phyloP scores from a whole-genome alignment of 1,284 basidiomycete genomes.

The Flammula alnicola region DNA sequence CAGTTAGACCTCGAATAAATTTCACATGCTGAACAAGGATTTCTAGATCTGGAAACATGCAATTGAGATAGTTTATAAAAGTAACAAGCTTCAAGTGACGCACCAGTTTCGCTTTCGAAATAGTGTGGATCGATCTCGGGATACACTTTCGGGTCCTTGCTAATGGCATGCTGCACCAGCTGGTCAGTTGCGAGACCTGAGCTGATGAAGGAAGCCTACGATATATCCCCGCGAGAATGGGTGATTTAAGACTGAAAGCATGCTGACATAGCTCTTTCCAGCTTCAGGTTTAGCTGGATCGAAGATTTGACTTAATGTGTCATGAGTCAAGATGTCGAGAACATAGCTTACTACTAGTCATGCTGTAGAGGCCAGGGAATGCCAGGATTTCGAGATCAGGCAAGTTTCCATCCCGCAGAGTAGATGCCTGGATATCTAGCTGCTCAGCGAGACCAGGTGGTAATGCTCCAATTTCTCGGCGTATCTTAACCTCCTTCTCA shows the following conservation, averaged over 20 bases:
- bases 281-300: conserved; percentile 33
- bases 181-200: neutral
- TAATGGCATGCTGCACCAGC: conserved; percentile 28
- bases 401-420: conserved; percentile 10
- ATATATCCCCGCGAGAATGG: conserved; percentile 41
- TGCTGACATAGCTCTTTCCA: conserved; percentile 36
- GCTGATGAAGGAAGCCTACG: conserved; percentile 23
- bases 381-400: conserved; percentile 19
- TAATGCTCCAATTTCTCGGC: neutral
- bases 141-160: conserved; percentile 26
- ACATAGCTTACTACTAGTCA: conserved; percentile 24
- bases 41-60: conserved; percentile 38
- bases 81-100: neutral
- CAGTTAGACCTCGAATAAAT: conserved; percentile 45
- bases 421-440: conserved; percentile 12
- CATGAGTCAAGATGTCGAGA: neutral
- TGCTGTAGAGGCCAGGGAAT: conserved; percentile 11
- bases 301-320: conserved; percentile 12
- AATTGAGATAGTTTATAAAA: neutral
- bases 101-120: conserved; percentile 33
- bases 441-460: conserved; percentile 13
- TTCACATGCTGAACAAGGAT: conserved; percentile 55
- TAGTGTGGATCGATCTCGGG: conserved; percentile 36
- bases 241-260: conserved; percentile 36
- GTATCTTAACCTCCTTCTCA: conserved; percentile 16